A percentile compares a stretch with the other conserved stretches of the same genome.
Evolutionary conservation across 345 rosid species (phyloP).

Genomic region (Schrenkiella parvula): DNA sequence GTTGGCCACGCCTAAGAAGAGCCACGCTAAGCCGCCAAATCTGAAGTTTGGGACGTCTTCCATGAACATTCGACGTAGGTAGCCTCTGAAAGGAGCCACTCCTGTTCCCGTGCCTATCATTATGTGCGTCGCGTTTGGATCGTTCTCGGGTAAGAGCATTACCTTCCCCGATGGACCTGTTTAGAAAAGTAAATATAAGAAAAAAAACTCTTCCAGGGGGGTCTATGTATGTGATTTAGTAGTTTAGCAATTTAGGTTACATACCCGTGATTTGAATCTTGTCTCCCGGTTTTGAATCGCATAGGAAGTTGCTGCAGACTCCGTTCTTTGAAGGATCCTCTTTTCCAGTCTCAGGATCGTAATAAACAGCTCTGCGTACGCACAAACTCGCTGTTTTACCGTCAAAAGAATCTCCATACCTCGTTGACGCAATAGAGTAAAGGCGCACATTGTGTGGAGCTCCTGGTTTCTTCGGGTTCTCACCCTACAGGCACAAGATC

Average conservation of each 20-base stretch:
- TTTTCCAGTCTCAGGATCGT: slow-evolving; percentile 88
- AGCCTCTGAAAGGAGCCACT: slow-evolving; percentile 89
- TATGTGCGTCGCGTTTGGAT: slow-evolving; percentile 86
- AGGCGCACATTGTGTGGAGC: slow-evolving; percentile 84
- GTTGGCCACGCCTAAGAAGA: slow-evolving; percentile 96
- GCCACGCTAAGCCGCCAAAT: slow-evolving; percentile 92
- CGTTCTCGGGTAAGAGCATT: slow-evolving; percentile 91
- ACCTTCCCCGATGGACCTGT: slow-evolving; percentile 97
- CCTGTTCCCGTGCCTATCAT: slow-evolving; percentile 99
- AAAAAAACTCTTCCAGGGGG: background rate
- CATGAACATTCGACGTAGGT: slow-evolving; percentile 95
- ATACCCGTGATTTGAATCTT: slow-evolving; percentile 82
- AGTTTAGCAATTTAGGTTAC: background rate
- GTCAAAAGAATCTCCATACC: slow-evolving; percentile 88
- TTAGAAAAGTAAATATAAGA: slow-evolving; percentile 2
- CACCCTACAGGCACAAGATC: slow-evolving; percentile 53
- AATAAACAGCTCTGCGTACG: slow-evolving; percentile 92
- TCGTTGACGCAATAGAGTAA: slow-evolving; percentile 90
- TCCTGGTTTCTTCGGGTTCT: slow-evolving; percentile 95
- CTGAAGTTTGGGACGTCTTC: slow-evolving; percentile 68
- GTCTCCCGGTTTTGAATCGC: slow-evolving; percentile 91
- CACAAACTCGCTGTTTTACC: slow-evolving; percentile 89
- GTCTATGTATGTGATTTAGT: background rate
- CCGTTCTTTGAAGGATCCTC: slow-evolving; percentile 94
- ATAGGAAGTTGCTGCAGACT: slow-evolving; percentile 90